Conservation (phyloP, 495 filamentous ascomycete genomes). For the Trichocladium uniseriatum region DNA sequence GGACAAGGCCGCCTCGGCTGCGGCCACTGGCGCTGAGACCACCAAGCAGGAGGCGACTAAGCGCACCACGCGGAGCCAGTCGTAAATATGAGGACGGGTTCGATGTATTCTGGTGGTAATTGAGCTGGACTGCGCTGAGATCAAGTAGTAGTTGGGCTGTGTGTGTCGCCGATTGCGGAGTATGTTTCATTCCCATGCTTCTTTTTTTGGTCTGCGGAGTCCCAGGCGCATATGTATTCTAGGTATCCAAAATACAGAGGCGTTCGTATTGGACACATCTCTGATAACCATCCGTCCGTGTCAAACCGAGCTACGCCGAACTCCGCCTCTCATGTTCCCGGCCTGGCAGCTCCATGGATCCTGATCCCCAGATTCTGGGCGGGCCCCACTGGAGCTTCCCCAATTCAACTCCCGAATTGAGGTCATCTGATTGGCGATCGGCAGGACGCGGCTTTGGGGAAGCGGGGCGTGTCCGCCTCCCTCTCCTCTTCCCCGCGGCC, state of each 20-base stretch:
- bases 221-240: constrained; percentile 15
- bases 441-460: constrained; percentile 16
- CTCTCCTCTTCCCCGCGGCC: constrained; percentile 7
- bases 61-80: constrained; percentile 41
- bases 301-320: not conserved
- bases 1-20: constrained; percentile 69
- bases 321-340: not conserved
- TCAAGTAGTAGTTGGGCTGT: not conserved
- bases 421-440: constrained; percentile 10
- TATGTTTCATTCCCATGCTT: constrained; percentile 10
- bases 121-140: not conserved
- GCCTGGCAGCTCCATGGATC: not conserved
- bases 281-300: not conserved
- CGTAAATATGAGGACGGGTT: constrained; percentile 21
- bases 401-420: constrained; percentile 2
- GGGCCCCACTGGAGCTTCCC: constrained; percentile 2
- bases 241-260: constrained; percentile 16
- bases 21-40: constrained; percentile 54
- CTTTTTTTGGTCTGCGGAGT: constrained; percentile 10
- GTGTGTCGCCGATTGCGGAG: not conserved
- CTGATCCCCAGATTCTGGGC: constrained; percentile 8
- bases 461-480: constrained; percentile 3
- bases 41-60: constrained; percentile 53
- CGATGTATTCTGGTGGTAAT: not conserved
- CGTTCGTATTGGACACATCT: constrained; percentile 9